Evolutionary conservation across 768 basidiomycete species (phyloP), one percentile per base, ranked within the genome.

Genomic region (Artomyces pyxidatus): DNA sequence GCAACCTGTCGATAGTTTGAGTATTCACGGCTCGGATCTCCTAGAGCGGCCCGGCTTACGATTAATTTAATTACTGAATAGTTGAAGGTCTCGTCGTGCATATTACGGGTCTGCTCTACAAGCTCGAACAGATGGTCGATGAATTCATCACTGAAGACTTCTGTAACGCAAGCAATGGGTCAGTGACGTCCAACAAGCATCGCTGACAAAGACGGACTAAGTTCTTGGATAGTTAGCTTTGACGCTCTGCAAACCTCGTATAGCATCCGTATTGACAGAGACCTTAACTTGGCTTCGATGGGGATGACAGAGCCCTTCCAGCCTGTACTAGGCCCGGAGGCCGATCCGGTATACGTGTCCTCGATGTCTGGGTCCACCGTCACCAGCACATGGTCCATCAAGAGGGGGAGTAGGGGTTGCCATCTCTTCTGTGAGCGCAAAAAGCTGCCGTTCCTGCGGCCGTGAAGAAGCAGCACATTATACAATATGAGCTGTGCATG

Each of bases 161-260:
- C 92, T 95, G 57, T 4, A 35, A 38, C n/a, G n/a, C n/a, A n/a
- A n/a, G n/a, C n/a, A n/a, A n/a, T n/a, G n/a, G n/a, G n/a, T n/a
- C n/a, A n/a, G n/a, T n/a, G n/a, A n/a, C n/a, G n/a, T n/a, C n/a
- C n/a, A n/a, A n/a, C n/a, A n/a, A n/a, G n/a, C n/a, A n/a, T n/a
- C n/a, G n/a, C n/a, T n/a, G n/a, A n/a, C n/a, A n/a, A n/a, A 17
- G 41, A 71, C 86, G 55, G 59, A 90, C 91, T 72, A n/a, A 97
- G 68, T 64, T 96, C 94, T 42, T 76, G 75, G 16, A 77, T 64
- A 7, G 81, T 78, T 51, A 95, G 65, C 56, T 87, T 90, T 64
- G 95, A 93, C 45, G 96, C 85, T 44, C 91, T 74, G 64, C 91
- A 94, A 6, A 97, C 85, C 67, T 98, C 93, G 57, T 97, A 99